These are phyloP conservation scores for Venturia aucupariae DNA, from an alignment of 2,329 filamentous ascomycete genomes.

Conservation along the genomic window DNA sequence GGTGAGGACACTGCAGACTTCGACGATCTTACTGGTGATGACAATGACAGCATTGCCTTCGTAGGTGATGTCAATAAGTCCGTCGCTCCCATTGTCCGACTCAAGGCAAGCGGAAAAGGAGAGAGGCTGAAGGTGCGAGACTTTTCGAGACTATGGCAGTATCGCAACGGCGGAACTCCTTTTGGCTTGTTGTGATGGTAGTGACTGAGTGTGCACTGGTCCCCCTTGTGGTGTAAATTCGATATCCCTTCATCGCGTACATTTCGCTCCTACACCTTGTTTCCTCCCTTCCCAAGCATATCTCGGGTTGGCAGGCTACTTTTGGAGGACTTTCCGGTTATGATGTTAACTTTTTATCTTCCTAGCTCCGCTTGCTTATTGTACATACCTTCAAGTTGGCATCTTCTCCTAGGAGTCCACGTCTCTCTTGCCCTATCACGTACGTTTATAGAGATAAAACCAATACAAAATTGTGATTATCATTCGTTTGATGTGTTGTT, in stretches of 20 bases:
- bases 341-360: not conserved
- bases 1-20: constrained; percentile 36
- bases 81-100: constrained; percentile 5
- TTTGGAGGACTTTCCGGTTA: not conserved
- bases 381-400: not conserved
- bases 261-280: not conserved
- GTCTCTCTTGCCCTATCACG: not conserved
- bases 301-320: not conserved
- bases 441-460: not conserved
- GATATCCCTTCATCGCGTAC: not conserved
- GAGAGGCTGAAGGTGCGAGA: constrained; percentile 46
- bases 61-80: constrained; percentile 17
- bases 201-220: not conserved
- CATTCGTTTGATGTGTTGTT: too few relatives aligned
- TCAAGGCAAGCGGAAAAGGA: not conserved
- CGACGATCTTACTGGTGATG: constrained; percentile 13
- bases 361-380: not conserved
- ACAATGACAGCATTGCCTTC: constrained; percentile 20
- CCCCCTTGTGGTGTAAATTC: not conserved
- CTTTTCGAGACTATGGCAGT: constrained; percentile 53
- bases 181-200: constrained; percentile 23
- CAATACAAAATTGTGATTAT: too few relatives aligned
- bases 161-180: constrained; percentile 51
- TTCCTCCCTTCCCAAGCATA: not conserved
- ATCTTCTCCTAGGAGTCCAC: not conserved